These are phyloP conservation scores for Solanum arcanum DNA, from an alignment of 257 asterid species.

Conservation along the genomic window DNA sequence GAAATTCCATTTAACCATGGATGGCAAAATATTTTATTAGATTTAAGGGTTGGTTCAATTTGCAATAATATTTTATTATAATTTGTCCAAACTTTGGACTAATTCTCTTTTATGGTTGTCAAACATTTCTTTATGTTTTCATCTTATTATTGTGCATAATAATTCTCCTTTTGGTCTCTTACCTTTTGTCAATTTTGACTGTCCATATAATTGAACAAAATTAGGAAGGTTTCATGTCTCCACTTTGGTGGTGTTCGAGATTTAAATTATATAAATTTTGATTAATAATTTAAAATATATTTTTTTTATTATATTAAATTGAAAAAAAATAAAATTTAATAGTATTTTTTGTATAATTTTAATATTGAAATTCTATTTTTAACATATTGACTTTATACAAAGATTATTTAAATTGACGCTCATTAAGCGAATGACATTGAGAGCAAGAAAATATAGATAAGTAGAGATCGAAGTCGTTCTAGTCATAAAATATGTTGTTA, in stretches of 20 bases:
- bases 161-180: not conserved
- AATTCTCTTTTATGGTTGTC: not conserved
- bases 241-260: not conserved
- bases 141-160: not conserved
- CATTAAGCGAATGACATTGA: not conserved
- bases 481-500: not conserved
- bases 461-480: not conserved
- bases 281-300: not conserved
- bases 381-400: not conserved
- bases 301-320: not conserved
- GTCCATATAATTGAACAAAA: not conserved
- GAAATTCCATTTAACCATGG: not conserved
- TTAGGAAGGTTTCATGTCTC: not conserved
- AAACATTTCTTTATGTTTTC: not conserved
- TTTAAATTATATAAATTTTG: not conserved
- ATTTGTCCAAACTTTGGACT: not conserved
- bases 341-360: not conserved
- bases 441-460: not conserved
- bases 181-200: not conserved
- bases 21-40: not conserved
- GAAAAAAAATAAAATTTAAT: not conserved
- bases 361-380: not conserved
- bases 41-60: not conserved
- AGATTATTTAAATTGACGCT: not conserved
- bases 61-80: not conserved